phyloP scores from a whole-genome alignment of 352 stramenopile species.

The Globisporangium sylvaticum region DNA sequence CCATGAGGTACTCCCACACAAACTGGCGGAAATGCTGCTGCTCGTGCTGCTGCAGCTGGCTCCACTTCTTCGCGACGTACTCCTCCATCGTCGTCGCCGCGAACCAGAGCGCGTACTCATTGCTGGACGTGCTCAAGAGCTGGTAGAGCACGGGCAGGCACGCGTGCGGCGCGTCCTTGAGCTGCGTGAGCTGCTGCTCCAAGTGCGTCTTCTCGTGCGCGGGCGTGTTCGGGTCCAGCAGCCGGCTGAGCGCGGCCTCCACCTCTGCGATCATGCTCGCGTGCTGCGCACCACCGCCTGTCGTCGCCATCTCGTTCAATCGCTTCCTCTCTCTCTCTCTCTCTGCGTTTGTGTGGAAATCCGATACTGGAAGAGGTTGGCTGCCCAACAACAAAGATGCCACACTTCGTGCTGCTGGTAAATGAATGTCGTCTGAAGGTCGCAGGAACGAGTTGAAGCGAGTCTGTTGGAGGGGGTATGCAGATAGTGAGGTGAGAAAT shows the following conservation, averaged over 20 bases:
- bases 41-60: slow-evolving; percentile 36
- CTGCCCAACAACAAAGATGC: background rate
- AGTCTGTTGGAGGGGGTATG: background rate
- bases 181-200: slow-evolving; percentile 54
- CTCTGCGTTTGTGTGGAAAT: background rate
- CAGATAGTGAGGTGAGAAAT: background rate
- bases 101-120: slow-evolving; percentile 80
- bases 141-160: slow-evolving; percentile 69
- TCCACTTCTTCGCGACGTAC: slow-evolving; percentile 64
- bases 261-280: slow-evolving; percentile 50
- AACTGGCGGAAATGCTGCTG: slow-evolving; percentile 52
- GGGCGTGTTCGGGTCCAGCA: slow-evolving; percentile 60
- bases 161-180: slow-evolving; percentile 45
- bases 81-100: slow-evolving; percentile 66
- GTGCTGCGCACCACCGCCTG: background rate
- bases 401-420: background rate
- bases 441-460: slow-evolving; percentile 4
- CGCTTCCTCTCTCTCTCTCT: background rate
- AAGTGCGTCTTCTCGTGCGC: slow-evolving; percentile 41
- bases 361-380: background rate
- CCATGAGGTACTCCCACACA: slow-evolving; percentile 57
- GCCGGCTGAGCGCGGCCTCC: slow-evolving; percentile 45
- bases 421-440: slow-evolving; percentile 4
- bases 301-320: slow-evolving; percentile 6
- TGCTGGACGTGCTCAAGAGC: slow-evolving; percentile 51